These are phyloP conservation scores for Phytophthora citricola DNA, from an alignment of 352 stramenopile species.

Conservation along the genomic window DNA sequence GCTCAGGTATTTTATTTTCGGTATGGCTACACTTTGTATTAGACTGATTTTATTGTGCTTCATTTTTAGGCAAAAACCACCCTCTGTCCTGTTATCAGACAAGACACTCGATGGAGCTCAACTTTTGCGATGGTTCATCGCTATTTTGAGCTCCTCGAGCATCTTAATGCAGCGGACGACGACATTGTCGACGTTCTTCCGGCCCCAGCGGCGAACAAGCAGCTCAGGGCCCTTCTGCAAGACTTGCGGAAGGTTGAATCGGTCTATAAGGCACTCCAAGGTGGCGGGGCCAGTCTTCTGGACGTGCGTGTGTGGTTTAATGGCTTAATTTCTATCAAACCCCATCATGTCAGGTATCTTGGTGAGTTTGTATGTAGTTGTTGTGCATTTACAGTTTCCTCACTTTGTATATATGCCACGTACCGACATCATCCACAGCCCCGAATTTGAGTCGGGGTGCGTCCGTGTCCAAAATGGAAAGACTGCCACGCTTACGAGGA, in stretches of 20 bases:
- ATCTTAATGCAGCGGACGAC: no score
- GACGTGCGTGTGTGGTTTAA: not conserved
- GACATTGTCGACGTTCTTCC: no score
- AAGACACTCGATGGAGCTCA: no score
- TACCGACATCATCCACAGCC: constrained; percentile 32
- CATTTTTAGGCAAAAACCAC: no score
- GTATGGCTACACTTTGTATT: no score
- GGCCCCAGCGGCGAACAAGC: no score
- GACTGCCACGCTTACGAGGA: not conserved
- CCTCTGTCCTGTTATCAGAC: no score
- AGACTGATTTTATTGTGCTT: no score
- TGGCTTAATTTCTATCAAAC: not conserved
- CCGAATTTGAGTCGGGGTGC: constrained; percentile 14
- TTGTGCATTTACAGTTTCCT: not conserved
- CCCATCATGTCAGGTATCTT: not conserved
- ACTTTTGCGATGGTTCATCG: no score
- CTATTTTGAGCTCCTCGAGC: no score
- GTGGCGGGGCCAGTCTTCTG: not conserved
- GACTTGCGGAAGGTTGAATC: not conserved
- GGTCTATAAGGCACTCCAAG: not conserved
- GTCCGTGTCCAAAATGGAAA: not conserved
- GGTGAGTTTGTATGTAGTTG: not conserved
- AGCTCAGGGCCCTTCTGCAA: not conserved
- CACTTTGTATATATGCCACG: not conserved
- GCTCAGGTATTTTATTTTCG: no score